Evolutionary conservation across 2,329 filamentous ascomycete genomes (phyloP), one percentile per base, ranked within the genome.

Genomic region (Aureobasidium sp.): DNA sequence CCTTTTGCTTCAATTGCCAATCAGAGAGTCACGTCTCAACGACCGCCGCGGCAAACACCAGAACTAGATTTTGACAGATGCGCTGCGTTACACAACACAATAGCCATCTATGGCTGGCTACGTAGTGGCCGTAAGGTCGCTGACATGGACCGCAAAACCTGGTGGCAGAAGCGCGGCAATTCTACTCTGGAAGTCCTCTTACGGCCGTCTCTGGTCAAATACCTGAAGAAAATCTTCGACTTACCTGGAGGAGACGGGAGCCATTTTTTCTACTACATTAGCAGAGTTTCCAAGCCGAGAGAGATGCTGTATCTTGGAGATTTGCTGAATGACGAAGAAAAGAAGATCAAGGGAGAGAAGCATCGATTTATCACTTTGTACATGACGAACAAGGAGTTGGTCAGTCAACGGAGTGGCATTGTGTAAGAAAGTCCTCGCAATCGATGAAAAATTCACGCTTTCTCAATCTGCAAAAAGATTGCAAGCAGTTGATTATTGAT

Each of bases 21-120:
- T 57, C 69, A 72, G 27, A 64, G 70, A 39, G 69, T 72, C n/a
- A 67, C 66, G 17, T 35, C 64, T 5, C 64, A 65, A 33, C 64
- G 66, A 29, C 69, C 70, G 14, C 64, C 67, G 11, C 65, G 49
- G 12, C 42, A 62, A 14, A 63, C 63, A 19, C 63, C 65, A 33
- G 68, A 70, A 33, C 61, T 72, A 15, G 70, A 71, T 58, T 64
- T 66, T 15, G 68, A 71, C 19, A 67, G 70, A 50, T 71, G 70
- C 62, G 70, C 70, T 19, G 69, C 70, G 4, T 62, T 72, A 39
- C 70, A 72, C 64, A 72, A 72, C 62, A 70, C 68, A 12, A 63
- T 72, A 22, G 63, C 69, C n/a, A 66, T 71, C n/a, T 71, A 71
- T 62, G 70, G 69, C 59, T 72, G 70, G 70, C 65, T 71, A 22